A percentile compares a stretch with the other conserved stretches of the same genome.
Evolutionary conservation across 2,329 filamentous ascomycete genomes (phyloP).

Genomic region (Aspergillus chevalieri): DNA sequence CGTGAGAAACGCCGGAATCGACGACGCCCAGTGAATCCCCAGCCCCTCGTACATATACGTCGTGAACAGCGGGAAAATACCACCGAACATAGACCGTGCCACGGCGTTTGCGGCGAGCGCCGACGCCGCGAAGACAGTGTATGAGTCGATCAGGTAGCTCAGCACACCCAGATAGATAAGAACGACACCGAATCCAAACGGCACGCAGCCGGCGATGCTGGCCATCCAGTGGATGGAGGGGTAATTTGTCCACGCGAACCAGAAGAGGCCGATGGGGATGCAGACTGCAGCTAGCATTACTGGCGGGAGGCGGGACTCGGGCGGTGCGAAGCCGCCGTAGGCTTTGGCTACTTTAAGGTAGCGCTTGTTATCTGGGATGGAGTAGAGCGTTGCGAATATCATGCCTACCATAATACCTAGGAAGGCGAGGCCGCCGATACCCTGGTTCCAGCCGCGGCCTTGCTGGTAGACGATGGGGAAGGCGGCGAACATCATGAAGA

Average conservation of each 20-base stretch:
- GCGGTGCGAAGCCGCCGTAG: conserved; percentile 18
- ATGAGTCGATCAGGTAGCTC: conserved; percentile 23
- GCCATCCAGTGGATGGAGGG: conserved; percentile 20
- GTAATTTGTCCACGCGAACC: conserved; percentile 29
- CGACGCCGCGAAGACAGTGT: conserved; percentile 22
- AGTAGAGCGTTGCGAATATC: conserved; percentile 18
- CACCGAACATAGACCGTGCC: conserved; percentile 20
- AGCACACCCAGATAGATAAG: conserved; percentile 20
- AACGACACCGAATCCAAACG: conserved; percentile 23
- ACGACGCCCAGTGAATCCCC: conserved; percentile 22
- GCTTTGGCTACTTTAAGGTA: conserved; percentile 14
- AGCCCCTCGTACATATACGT: conserved; percentile 21
- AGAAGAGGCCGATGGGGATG: conserved; percentile 24
- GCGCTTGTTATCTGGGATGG: conserved; percentile 21
- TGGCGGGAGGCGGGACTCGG: conserved; percentile 22
- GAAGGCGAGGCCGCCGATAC: conserved; percentile 22
- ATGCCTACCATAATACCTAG: conserved; percentile 29
- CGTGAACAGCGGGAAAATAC: conserved; percentile 22
- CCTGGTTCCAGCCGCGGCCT: conserved; percentile 24
- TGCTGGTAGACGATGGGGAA: conserved; percentile 27
- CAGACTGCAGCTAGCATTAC: conserved; percentile 19
- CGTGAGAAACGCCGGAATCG: conserved; percentile 19
- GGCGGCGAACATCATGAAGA: conserved; percentile 27
- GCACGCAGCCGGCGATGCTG: conserved; percentile 18
- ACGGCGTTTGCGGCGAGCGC: conserved; percentile 21